These are phyloP conservation scores for Puccinia hordei DNA, from an alignment of 1,284 basidiomycete species.

Conservation along the genomic window DNA sequence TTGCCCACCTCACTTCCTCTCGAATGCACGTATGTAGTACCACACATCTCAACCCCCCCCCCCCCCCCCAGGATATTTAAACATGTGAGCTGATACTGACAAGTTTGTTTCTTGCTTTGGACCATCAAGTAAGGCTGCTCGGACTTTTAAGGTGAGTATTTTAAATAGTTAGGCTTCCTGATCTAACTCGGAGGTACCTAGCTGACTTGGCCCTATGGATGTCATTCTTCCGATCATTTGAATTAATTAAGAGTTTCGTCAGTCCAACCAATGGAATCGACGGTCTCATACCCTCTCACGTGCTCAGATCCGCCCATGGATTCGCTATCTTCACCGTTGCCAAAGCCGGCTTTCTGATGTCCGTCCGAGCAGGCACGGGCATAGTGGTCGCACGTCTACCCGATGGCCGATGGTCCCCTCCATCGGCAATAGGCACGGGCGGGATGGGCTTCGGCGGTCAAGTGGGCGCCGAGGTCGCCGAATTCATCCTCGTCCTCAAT, in stretches of 20 bases:
- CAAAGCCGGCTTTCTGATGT: constrained; percentile 65
- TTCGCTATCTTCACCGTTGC: constrained; percentile 78
- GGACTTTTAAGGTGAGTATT: constrained; percentile 25
- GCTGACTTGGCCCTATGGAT: constrained; percentile 1
- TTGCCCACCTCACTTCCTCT: constrained; percentile 40
- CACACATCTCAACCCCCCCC: neutral
- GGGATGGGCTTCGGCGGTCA: constrained; percentile 85
- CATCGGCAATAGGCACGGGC: constrained; percentile 91
- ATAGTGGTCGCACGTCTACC: constrained; percentile 83
- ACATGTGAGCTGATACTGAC: neutral
- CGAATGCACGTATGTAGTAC: constrained; percentile 31
- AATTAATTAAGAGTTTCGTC: constrained; percentile 38
- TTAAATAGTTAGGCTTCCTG: neutral
- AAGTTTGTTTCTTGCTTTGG: neutral
- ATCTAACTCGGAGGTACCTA: neutral
- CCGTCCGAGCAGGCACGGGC: constrained; percentile 76
- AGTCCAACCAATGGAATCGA: constrained; percentile 33
- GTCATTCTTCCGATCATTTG: neutral
- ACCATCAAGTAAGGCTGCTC: constrained; percentile 29
- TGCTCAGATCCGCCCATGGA: constrained; percentile 73
- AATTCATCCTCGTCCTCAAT: constrained; percentile 91
- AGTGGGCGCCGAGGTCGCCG: constrained; percentile 82
- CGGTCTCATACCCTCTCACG: constrained; percentile 51
- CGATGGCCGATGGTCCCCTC: constrained; percentile 90
- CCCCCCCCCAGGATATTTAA: neutral